These are phyloP conservation scores for Chaetomium fimeti DNA, from an alignment of 495 filamentous ascomycete genomes.

Conservation along the genomic window DNA sequence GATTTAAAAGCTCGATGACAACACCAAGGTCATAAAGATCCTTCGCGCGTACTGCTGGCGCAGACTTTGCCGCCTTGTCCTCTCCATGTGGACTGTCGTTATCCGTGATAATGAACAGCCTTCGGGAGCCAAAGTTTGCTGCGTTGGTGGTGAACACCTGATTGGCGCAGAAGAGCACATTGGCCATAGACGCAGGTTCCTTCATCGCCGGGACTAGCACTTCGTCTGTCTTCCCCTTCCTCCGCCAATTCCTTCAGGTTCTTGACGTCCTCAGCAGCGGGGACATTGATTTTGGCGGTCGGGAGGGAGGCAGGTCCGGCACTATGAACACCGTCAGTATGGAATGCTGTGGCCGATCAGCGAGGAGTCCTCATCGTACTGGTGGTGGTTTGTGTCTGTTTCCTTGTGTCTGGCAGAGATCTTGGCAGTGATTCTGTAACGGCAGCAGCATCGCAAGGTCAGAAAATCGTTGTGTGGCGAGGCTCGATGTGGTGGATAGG, in stretches of 20 bases:
- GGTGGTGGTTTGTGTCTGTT: too few species aligned
- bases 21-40: slow-evolving; percentile 95
- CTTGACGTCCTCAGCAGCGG: slow-evolving; percentile 83
- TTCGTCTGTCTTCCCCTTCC: slow-evolving; percentile 63
- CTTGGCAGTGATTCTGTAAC: slow-evolving; percentile 31
- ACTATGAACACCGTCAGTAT: too few species aligned
- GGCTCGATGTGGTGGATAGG: too few species aligned
- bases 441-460: too few species aligned
- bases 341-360: too few species aligned
- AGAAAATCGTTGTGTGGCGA: too few species aligned
- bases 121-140: slow-evolving; percentile 86
- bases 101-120: slow-evolving; percentile 94
- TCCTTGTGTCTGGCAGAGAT: too few species aligned
- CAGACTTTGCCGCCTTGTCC: slow-evolving; percentile 67
- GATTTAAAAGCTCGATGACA: slow-evolving; percentile 85
- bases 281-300: too few species aligned
- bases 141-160: slow-evolving; percentile 96
- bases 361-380: too few species aligned
- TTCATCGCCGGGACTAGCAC: slow-evolving; percentile 68
- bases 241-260: slow-evolving; percentile 70
- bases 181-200: slow-evolving; percentile 76
- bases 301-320: too few species aligned
- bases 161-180: slow-evolving; percentile 90
- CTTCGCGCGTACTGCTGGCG: slow-evolving; percentile 81
- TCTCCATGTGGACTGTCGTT: slow-evolving; percentile 81